Evolutionary conservation across 768 basidiomycete species (phyloP).

Genomic region (Agaricus blazei): DNA sequence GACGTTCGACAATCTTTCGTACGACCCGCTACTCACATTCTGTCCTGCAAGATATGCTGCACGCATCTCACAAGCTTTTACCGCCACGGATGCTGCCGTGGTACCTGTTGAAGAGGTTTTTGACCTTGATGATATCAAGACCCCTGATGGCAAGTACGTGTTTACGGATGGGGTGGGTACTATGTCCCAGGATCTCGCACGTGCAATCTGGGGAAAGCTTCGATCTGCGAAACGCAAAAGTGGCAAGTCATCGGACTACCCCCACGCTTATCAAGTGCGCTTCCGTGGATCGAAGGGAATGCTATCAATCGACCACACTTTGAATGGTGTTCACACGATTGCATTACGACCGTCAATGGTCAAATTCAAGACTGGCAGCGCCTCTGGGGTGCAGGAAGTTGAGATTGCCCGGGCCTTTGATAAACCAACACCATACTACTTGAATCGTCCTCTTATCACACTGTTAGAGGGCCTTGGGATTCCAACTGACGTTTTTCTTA

Average conservation of each 20-base stretch:
- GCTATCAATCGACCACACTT: constrained; percentile 49
- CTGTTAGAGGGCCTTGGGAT: constrained; percentile 58
- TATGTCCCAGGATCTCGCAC: constrained; percentile 50
- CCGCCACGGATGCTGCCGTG: constrained; percentile 60
- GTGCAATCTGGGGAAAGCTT: constrained; percentile 40
- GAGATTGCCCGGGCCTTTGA: constrained; percentile 67
- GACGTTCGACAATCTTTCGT: constrained; percentile 40
- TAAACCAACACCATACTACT: constrained; percentile 48
- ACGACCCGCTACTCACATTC: constrained; percentile 41
- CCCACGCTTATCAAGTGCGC: constrained; percentile 56
- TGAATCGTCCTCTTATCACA: constrained; percentile 67
- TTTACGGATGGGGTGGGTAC: constrained; percentile 75
- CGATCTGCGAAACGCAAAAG: constrained; percentile 31
- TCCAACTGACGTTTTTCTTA: constrained; percentile 45
- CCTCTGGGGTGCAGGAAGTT: constrained; percentile 35
- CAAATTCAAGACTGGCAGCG: constrained; percentile 48
- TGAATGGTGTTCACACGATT: constrained; percentile 41
- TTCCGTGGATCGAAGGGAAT: constrained; percentile 65
- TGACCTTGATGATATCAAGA: constrained; percentile 29
- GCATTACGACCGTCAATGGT: constrained; percentile 58
- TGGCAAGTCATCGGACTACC: constrained; percentile 26
- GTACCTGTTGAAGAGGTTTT: constrained; percentile 45
- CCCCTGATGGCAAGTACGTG: constrained; percentile 28
- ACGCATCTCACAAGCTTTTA: constrained; percentile 69
- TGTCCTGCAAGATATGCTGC: constrained; percentile 72